These are phyloP conservation scores for Tricholoma bakamatsutake DNA, from an alignment of 768 basidiomycete genomes.

Conservation along the genomic window DNA sequence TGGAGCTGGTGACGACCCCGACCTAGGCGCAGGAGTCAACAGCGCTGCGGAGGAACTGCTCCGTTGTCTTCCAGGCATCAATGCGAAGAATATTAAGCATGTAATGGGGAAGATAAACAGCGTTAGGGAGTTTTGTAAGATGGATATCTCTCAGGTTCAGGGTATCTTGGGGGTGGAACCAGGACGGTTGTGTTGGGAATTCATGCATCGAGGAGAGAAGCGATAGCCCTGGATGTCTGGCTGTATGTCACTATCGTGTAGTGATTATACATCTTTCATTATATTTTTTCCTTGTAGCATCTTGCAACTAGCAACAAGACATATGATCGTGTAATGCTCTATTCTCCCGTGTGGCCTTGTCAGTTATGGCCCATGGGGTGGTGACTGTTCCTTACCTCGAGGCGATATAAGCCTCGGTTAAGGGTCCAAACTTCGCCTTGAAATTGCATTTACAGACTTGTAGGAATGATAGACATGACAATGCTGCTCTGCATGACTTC, in stretches of 20 bases:
- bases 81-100: slow-evolving; percentile 76
- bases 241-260: neutral
- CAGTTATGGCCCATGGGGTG: neutral
- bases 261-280: neutral
- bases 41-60: slow-evolving; percentile 78
- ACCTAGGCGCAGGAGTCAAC: slow-evolving; percentile 64
- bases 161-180: slow-evolving; percentile 75
- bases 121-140: slow-evolving; percentile 67
- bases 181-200: slow-evolving; percentile 74
- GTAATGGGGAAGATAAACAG: slow-evolving; percentile 79
- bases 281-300: neutral
- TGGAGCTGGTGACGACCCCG: slow-evolving; percentile 73
- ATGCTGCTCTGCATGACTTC: neutral
- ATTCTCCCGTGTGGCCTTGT: too few relatives aligned
- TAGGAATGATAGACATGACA: neutral
- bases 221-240: neutral
- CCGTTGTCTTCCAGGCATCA: slow-evolving; percentile 78
- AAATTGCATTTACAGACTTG: neutral
- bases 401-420: too few relatives aligned
- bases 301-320: neutral
- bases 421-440: neutral
- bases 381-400: too few relatives aligned
- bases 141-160: slow-evolving; percentile 58
- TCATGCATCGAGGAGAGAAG: slow-evolving; percentile 68
- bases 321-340: neutral